Base-by-base conservation (phyloP, 345 rosid species). In the Hibiscus mutabilis region DNA sequence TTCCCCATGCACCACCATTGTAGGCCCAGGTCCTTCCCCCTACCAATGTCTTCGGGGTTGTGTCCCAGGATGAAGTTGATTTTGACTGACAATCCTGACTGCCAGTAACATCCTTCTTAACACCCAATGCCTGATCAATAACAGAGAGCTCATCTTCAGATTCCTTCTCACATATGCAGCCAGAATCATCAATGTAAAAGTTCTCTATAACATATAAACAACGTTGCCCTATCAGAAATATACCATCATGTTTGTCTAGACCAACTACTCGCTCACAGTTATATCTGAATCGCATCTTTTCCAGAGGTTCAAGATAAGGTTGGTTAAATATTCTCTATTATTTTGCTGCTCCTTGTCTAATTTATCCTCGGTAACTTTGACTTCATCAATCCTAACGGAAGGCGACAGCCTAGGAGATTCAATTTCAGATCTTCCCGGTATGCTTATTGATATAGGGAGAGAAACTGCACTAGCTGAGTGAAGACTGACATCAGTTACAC, bases 1-100 rank as follows among this genome's bases (percentile, higher is more conserved):
- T 96, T 71, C 98, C 99, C 99, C 99, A 92, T 37, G 98, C 99
- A 79, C 99, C 99, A 76, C 98, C 98, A 88, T 84, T 83, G 66
- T 89, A 96, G 70, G 99, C 98, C 99, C 99, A 96, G 42, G 98
- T 97, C 80, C 95, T 85, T 62, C 97, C 99, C 70, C 99, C 99
- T 75, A 79, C 82, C 75, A 76, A 87, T 46, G 90, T 72, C 82
- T 89, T 91, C 46, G 82, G 80, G 62, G 84, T 66, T 76, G 87
- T 63, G 79, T 79, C 76, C 92, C 92, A 85, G 46, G 95, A 91
- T 29, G 92, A 85, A 79, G 89, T 85, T 62, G 98, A 88, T 81
- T 88, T 96, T 56, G 99, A 90, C 74, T 82, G 99, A 80, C 88
- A 91, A 74, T 92, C 99, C 77, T 74, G 33, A 78, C 88, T 81